Conservation (phyloP, 305 asterid species). For the Ilex paraguariensis region DNA sequence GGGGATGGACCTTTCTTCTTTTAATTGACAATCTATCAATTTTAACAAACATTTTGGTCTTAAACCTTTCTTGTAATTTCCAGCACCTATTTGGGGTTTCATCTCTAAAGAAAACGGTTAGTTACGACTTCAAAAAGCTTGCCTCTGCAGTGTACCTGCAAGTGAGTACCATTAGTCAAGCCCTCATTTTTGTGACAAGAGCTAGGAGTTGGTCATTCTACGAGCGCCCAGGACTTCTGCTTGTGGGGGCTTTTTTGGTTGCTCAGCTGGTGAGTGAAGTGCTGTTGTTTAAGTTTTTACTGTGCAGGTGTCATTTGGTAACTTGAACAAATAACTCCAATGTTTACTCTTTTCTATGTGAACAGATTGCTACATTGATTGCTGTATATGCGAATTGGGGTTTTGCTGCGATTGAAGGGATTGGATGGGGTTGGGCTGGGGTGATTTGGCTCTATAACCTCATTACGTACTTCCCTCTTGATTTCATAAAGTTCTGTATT, state of each 20-base stretch:
- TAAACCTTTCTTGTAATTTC: not conserved
- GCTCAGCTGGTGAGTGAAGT: constrained; percentile 26
- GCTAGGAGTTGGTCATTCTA: constrained; percentile 25
- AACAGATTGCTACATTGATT: constrained; percentile 56
- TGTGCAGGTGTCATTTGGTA: no score
- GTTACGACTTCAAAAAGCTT: constrained; percentile 9
- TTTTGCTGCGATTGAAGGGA: constrained; percentile 59
- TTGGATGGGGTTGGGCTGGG: constrained; percentile 76
- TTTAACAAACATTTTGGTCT: no score
- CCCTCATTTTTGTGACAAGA: constrained; percentile 32
- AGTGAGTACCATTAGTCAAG: constrained; percentile 35
- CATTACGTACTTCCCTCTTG: constrained; percentile 51
- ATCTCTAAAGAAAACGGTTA: not conserved
- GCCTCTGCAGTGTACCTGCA: constrained; percentile 30
- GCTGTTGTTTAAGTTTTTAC: not conserved
- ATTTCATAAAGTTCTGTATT: constrained; percentile 45
- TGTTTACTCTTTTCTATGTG: constrained; percentile 5
- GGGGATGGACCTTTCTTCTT: no score
- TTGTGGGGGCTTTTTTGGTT: constrained; percentile 18
- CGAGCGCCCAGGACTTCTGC: constrained; percentile 29
- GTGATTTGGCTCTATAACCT: constrained; percentile 60
- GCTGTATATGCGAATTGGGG: constrained; percentile 64
- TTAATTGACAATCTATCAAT: no score
- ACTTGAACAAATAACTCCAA: no score
- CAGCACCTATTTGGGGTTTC: constrained; percentile 1